Base-by-base conservation (phyloP, 163 green algal genomes). In the Scenedesmus sp. region DNA sequence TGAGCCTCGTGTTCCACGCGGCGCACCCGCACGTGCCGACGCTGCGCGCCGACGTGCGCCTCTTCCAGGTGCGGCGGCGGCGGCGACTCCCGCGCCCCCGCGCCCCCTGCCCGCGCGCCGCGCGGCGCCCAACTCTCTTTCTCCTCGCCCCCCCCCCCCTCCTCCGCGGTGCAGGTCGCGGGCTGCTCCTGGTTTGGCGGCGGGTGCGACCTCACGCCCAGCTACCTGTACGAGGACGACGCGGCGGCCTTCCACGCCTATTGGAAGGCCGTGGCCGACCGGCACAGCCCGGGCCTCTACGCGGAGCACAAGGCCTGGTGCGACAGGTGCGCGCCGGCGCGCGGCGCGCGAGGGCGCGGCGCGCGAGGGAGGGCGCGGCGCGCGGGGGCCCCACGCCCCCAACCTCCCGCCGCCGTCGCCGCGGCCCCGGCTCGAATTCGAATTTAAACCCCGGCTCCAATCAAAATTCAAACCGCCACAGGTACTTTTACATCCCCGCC, bases 401-500 rank as follows among this genome's bases (percentile, higher is more conserved):
- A n/a, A n/a, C n/a, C n/a, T n/a, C n/a, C n/a, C n/a, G n/a, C n/a
- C n/a, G n/a, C n/a, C n/a, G n/a, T n/a, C n/a, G n/a, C n/a, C n/a
- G n/a, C n/a, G n/a, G n/a, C n/a, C n/a, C n/a, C n/a, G n/a, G n/a
- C n/a, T n/a, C n/a, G n/a, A n/a, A n/a, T n/a, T n/a, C n/a, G n/a
- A n/a, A n/a, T n/a, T n/a, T n/a, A n/a, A n/a, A n/a, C n/a, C n/a
- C n/a, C n/a, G n/a, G n/a, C n/a, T n/a, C n/a, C n/a, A n/a, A n/a
- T n/a, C n/a, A n/a, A n/a, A n/a, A n/a, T n/a, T n/a, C n/a, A n/a
- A n/a, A n/a, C n/a, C n/a, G n/a, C n/a, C n/a, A n/a, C 83, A 89
- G 84, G 65, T 99, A 99, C 86, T 99, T 99, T 77, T 98, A 98
- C 85, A 92, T 99, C 26, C 95, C 96, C 2, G 91, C 91, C 5